A percentile compares a stretch with the other conserved stretches of the same genome.
Conservation (phyloP, 169 alveolate species). For the Eimeria sp. region DNA sequence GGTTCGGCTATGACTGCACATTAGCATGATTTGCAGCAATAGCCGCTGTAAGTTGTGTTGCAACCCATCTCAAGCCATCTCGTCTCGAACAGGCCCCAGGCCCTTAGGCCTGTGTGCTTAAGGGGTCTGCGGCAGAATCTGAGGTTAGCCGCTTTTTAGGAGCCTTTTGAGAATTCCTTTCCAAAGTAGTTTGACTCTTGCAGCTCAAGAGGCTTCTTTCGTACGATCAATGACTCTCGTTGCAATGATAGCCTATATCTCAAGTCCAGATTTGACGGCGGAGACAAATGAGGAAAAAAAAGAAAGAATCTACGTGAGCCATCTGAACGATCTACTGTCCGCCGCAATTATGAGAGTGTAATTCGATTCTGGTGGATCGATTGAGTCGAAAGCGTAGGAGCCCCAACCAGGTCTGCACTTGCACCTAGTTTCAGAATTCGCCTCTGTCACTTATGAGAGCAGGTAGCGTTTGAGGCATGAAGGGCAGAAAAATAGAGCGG, state of each 20-base stretch:
- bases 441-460: neutral
- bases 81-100: too few species aligned
- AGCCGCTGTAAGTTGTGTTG: too few species aligned
- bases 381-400: neutral
- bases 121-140: too few species aligned
- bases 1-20: too few species aligned
- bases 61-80: too few species aligned
- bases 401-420: neutral
- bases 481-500: neutral
- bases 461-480: neutral
- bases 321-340: neutral
- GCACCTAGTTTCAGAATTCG: neutral
- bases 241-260: neutral
- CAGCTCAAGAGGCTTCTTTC: too few species aligned
- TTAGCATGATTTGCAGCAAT: too few species aligned
- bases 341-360: neutral
- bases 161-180: too few species aligned
- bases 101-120: too few species aligned
- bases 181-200: too few species aligned
- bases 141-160: too few species aligned
- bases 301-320: neutral
- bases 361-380: neutral
- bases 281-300: neutral
- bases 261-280: neutral
- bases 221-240: too few species aligned